Percentiles rank a stretch among this genome's conserved stretches.
Conservation (phyloP, 1,284 basidiomycete species). For the Fomes fomentarius region DNA sequence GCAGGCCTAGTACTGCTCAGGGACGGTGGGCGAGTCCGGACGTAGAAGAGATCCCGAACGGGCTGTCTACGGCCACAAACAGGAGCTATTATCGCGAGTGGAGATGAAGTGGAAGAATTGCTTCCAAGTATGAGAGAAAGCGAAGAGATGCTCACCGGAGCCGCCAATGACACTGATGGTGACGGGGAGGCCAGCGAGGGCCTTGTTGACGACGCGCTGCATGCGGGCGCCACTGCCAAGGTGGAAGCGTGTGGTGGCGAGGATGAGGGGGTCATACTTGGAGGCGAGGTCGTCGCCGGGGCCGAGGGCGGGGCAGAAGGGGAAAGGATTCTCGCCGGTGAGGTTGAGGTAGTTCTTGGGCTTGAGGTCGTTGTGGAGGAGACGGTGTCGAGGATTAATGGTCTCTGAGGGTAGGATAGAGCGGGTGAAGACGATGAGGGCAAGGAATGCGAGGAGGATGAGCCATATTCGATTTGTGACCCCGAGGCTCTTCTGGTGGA, state of each 20-base stretch:
- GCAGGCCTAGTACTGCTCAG: background rate
- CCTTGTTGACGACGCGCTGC: conserved; percentile 83
- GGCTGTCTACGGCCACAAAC: background rate
- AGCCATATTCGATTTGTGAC: conserved; percentile 76
- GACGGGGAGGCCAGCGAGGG: conserved; percentile 83
- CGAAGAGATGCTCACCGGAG: conserved; percentile 61
- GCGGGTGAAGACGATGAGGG: conserved; percentile 66
- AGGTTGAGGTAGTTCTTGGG: conserved; percentile 73
- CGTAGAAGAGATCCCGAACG: background rate
- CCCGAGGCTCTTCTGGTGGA: conserved; percentile 59
- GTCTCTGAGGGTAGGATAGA: conserved; percentile 50
- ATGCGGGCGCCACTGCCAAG: conserved; percentile 84
- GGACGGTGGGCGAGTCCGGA: background rate
- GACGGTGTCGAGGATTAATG: conserved; percentile 31
- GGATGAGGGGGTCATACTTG: conserved; percentile 77
- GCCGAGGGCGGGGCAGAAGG: conserved; percentile 88
- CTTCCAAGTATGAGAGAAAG: conserved; percentile 3
- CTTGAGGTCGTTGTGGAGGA: conserved; percentile 56
- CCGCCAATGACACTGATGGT: conserved; percentile 92
- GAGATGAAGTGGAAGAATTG: background rate
- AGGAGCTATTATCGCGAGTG: background rate
- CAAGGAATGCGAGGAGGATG: conserved; percentile 59
- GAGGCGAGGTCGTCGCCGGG: conserved; percentile 77
- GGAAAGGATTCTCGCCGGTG: conserved; percentile 68
- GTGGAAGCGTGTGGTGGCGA: conserved; percentile 81